A percentile compares a stretch with the other conserved stretches of the same genome.
Evolutionary conservation across 768 basidiomycete genomes (phyloP).

Genomic region (Naematelia encephala): DNA sequence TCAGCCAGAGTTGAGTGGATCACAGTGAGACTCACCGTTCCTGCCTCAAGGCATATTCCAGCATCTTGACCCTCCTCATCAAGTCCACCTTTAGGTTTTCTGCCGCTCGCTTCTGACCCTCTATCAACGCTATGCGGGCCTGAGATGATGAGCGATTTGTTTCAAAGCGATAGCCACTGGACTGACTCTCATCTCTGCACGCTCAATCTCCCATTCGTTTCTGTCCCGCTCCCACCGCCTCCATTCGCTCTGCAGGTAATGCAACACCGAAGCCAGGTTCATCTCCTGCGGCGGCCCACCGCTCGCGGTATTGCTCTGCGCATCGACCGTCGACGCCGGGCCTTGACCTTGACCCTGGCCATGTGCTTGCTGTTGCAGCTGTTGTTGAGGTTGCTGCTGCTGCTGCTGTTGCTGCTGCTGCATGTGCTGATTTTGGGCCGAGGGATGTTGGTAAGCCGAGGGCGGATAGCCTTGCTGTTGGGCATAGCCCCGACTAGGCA

Average conservation of each 20-base stretch:
- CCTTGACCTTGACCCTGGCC: not conserved
- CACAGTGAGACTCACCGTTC: slow-evolving; percentile 69
- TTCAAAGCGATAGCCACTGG: not conserved
- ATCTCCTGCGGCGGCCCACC: slow-evolving; percentile 58
- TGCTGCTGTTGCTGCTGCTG: slow-evolving; percentile 29
- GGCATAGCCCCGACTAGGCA: slow-evolving; percentile 4
- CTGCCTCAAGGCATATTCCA: slow-evolving; percentile 92
- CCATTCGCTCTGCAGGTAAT: slow-evolving; percentile 98
- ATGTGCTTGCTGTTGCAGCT: slow-evolving; percentile 49
- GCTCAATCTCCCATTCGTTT: slow-evolving; percentile 99
- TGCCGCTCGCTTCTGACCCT: slow-evolving; percentile 93
- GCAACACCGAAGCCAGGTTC: slow-evolving; percentile 87
- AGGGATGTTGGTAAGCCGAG: slow-evolving; percentile 8
- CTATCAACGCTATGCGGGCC: slow-evolving; percentile 95
- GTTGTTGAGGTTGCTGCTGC: slow-evolving; percentile 18
- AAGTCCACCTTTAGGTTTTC: slow-evolving; percentile 96
- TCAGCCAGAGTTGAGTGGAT: not conserved
- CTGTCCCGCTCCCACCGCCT: slow-evolving; percentile 94
- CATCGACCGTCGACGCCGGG: slow-evolving; percentile 16
- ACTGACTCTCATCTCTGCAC: slow-evolving; percentile 95
- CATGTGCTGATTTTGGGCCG: slow-evolving; percentile 50
- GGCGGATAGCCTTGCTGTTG: slow-evolving; percentile 12
- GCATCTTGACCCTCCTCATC: slow-evolving; percentile 96
- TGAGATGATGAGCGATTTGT: slow-evolving; percentile 43
- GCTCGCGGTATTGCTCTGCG: slow-evolving; percentile 19